These are phyloP conservation scores for Cryphonectria japonica DNA, from an alignment of 2,329 filamentous ascomycete genomes.

Conservation along the genomic window DNA sequence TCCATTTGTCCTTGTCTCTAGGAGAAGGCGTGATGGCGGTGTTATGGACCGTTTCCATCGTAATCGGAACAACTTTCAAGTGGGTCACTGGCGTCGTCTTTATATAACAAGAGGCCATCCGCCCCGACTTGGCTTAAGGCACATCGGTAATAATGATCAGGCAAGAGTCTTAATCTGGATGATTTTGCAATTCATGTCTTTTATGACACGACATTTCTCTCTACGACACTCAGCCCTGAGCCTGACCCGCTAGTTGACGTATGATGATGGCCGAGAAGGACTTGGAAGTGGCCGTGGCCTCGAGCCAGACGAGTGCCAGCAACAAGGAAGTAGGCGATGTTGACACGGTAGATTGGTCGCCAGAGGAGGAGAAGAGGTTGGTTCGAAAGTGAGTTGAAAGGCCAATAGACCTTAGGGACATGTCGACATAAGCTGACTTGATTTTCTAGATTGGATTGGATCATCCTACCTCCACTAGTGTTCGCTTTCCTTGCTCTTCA, in stretches of 20 bases:
- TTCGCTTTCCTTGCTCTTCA: constrained; percentile 29
- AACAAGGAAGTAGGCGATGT: constrained; percentile 11
- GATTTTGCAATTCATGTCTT: background rate
- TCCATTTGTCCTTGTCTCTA: background rate
- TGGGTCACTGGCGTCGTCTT: background rate
- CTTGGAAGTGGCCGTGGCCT: constrained; percentile 12
- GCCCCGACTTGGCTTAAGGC: background rate
- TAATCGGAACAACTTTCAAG: background rate
- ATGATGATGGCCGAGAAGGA: constrained; percentile 9
- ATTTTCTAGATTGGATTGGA: constrained; percentile 23
- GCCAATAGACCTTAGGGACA: background rate
- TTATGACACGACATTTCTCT: background rate
- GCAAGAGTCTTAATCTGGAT: background rate
- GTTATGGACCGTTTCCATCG: constrained; percentile 3
- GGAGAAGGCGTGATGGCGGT: constrained; percentile 13
- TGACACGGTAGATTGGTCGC: constrained; percentile 19
- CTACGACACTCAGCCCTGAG: background rate
- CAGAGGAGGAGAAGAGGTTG: constrained; percentile 23
- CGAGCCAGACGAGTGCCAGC: constrained; percentile 17
- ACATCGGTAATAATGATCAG: background rate
- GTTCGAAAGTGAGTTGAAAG: constrained; percentile 19
- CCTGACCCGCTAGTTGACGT: background rate
- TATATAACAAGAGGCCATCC: background rate
- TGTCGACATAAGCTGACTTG: background rate
- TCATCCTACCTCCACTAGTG: constrained; percentile 26